A percentile compares a stretch with the other conserved stretches of the same genome.
phyloP scores from a whole-genome alignment of 2,329 filamentous ascomycete species.

The Exutisphaerella laricina region DNA sequence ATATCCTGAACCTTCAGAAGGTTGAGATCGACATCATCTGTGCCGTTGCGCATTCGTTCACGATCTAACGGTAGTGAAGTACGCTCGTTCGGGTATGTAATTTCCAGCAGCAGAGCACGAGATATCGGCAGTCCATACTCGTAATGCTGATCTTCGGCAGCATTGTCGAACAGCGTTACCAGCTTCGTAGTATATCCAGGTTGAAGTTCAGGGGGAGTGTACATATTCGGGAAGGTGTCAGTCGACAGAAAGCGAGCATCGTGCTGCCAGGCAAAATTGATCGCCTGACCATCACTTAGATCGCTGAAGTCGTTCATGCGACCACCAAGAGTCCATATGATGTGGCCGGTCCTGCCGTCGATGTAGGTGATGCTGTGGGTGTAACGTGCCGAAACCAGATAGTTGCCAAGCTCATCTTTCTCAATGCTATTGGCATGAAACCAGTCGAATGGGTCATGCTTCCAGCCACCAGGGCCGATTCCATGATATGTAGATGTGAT shows the following conservation, averaged over 20 bases:
- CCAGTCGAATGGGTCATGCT: conserved; percentile 46
- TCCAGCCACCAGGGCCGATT: conserved; percentile 37
- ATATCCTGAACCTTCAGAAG: conserved; percentile 29
- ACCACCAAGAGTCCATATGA: conserved; percentile 47
- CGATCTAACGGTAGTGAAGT: not conserved
- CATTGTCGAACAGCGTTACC: conserved; percentile 51
- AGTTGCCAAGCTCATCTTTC: conserved; percentile 44
- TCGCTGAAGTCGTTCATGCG: conserved; percentile 36
- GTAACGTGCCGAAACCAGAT: conserved; percentile 43
- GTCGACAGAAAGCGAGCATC: conserved; percentile 27
- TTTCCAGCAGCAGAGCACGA: conserved; percentile 30
- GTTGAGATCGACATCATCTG: conserved; percentile 15
- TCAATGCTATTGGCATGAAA: conserved; percentile 50
- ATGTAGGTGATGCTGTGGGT: conserved; percentile 42
- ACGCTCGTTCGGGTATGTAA: conserved; percentile 25
- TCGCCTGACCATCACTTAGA: conserved; percentile 23
- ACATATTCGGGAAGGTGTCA: conserved; percentile 26
- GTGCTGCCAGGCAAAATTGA: conserved; percentile 34
- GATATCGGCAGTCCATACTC: conserved; percentile 27
- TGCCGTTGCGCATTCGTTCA: not conserved
- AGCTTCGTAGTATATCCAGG: conserved; percentile 36
- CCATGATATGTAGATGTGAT: conserved; percentile 31
- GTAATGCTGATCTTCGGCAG: conserved; percentile 40
- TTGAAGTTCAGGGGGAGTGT: conserved; percentile 17
- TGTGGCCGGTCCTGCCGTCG: conserved; percentile 38